phyloP scores from a whole-genome alignment of 2,329 filamentous ascomycete genomes.

The Colletotrichum cuscutae region DNA sequence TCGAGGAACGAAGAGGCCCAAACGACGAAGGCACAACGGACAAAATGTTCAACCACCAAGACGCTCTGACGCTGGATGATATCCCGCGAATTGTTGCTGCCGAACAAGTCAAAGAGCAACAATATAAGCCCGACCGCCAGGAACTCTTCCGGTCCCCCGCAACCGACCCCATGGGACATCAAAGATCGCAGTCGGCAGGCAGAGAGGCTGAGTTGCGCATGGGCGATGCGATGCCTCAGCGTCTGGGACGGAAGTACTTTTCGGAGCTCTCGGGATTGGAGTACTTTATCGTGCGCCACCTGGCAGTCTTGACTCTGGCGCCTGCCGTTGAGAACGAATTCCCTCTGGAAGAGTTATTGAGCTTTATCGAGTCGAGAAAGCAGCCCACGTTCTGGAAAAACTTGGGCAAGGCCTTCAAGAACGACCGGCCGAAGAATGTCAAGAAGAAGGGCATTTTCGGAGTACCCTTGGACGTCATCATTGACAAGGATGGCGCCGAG shows the following conservation, averaged over 20 bases:
- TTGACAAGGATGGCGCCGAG: conserved; percentile 94
- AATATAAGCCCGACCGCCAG: conserved; percentile 80
- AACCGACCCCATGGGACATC: conserved; percentile 72
- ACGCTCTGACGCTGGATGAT: conserved; percentile 93
- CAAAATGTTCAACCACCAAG: conserved; percentile 88
- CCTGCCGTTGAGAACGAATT: conserved; percentile 91
- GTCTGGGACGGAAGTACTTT: conserved; percentile 82
- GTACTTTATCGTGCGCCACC: conserved; percentile 96
- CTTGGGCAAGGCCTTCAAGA: conserved; percentile 95
- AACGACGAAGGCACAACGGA: conserved; percentile 78
- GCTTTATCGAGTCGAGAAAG: conserved; percentile 92
- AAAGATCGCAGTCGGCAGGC: conserved; percentile 67
- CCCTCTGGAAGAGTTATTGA: conserved; percentile 90
- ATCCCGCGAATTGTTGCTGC: conserved; percentile 96
- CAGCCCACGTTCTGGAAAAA: conserved; percentile 96
- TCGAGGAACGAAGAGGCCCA: conserved; percentile 74
- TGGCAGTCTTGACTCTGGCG: conserved; percentile 95
- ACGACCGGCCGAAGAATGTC: conserved; percentile 77
- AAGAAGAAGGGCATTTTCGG: conserved; percentile 97
- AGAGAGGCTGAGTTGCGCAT: conserved; percentile 62
- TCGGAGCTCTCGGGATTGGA: conserved; percentile 95
- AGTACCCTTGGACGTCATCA: conserved; percentile 85
- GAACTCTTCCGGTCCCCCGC: conserved; percentile 69
- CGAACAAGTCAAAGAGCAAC: conserved; percentile 87
- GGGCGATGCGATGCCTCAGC: conserved; percentile 64